Evolutionary conservation across 2,329 filamentous ascomycete genomes (phyloP).

Genomic region (Lachnellula subtilissima): DNA sequence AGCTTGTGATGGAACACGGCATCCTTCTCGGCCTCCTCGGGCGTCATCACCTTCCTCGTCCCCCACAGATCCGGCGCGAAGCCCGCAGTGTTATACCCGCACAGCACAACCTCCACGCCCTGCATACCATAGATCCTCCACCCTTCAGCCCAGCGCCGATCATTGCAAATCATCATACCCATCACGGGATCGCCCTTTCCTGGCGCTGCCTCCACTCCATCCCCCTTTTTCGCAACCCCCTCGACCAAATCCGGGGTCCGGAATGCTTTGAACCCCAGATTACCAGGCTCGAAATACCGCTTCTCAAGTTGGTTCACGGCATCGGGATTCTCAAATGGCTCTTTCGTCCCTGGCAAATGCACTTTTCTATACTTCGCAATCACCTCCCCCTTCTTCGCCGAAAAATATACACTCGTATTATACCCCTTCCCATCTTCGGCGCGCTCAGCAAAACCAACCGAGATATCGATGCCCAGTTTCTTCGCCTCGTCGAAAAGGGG

Average conservation of each 20-base stretch:
- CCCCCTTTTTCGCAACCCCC: conserved; percentile 33
- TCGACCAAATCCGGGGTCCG: conserved; percentile 43
- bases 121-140: conserved; percentile 49
- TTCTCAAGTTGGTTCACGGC: conserved; percentile 53
- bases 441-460: conserved; percentile 49
- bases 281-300: conserved; percentile 47
- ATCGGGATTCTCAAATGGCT: conserved; percentile 44
- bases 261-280: conserved; percentile 50
- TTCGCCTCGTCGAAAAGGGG: conserved; percentile 45
- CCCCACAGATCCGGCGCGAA: conserved; percentile 45
- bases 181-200: conserved; percentile 46
- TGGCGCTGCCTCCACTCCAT: conserved; percentile 12
- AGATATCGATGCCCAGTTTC: conserved; percentile 45
- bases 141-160: conserved; percentile 48
- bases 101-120: conserved; percentile 43
- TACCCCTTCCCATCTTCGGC: conserved; percentile 41
- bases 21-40: conserved; percentile 40
- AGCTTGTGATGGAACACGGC: conserved; percentile 49
- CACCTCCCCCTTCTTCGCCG: conserved; percentile 37
- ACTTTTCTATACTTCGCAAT: conserved; percentile 52
- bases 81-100: conserved; percentile 48
- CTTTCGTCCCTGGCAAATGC: conserved; percentile 49
- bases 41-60: conserved; percentile 36
- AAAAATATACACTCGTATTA: conserved; percentile 50
- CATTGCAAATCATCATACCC: conserved; percentile 53